Evolutionary conservation across 176 grass and related monocot genomes (phyloP).

Genomic region (Carex littledalei): DNA sequence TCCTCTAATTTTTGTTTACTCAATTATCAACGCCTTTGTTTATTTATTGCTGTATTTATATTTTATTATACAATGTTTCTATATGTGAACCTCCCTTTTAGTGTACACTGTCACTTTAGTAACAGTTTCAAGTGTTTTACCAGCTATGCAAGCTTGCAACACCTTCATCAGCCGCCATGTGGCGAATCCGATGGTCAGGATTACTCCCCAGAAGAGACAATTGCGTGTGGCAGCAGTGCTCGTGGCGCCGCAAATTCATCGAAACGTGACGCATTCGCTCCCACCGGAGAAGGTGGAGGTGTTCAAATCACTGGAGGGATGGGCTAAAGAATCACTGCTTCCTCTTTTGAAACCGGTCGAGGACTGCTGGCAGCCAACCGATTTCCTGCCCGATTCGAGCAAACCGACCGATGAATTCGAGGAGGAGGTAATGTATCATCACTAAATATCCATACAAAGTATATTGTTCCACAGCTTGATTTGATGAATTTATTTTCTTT

Average conservation of each 20-base stretch:
- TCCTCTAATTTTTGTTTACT: background rate
- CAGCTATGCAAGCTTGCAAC: slow-evolving; percentile 16
- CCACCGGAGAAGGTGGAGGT: slow-evolving; percentile 85
- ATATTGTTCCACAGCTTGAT: background rate
- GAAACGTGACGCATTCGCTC: slow-evolving; percentile 64
- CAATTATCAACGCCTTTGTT: background rate
- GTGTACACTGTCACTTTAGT: background rate
- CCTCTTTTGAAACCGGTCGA: slow-evolving; percentile 87
- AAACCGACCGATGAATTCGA: slow-evolving; percentile 45
- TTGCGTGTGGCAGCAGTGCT: slow-evolving; percentile 22
- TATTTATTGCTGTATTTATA: background rate
- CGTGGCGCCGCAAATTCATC: background rate
- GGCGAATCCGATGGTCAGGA: slow-evolving; percentile 14
- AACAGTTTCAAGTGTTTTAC: background rate
- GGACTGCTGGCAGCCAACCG: slow-evolving; percentile 71
- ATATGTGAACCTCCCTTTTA: background rate
- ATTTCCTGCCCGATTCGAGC: slow-evolving; percentile 70
- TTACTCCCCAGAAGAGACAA: background rate
- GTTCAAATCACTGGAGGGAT: slow-evolving; percentile 64
- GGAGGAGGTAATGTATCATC: slow-evolving; percentile 24
- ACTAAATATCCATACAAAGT: background rate
- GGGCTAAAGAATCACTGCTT: slow-evolving; percentile 50
- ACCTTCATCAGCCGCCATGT: background rate
- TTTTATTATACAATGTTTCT: background rate
- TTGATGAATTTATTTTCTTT: background rate